These are phyloP conservation scores for Talaromyces sp. DNA, from an alignment of 2,329 filamentous ascomycete genomes.

Conservation along the genomic window DNA sequence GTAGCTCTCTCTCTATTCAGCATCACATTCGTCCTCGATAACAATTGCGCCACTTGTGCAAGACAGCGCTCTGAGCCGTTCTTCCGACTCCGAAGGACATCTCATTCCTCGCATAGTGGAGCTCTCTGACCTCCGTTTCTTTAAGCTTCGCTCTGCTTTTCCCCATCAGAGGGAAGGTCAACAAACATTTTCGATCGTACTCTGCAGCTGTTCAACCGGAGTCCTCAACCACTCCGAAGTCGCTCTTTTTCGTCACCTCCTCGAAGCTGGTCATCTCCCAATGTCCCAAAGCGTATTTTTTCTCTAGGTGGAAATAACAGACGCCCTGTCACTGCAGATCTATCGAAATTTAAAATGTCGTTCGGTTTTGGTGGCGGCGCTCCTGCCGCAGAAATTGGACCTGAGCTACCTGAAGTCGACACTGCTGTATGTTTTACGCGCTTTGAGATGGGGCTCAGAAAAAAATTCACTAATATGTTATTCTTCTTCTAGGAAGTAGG, in stretches of 20 bases:
- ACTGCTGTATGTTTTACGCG: slow-evolving; percentile 62
- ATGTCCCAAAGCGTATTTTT: slow-evolving; percentile 35
- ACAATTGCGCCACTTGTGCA: slow-evolving; percentile 22
- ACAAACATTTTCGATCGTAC: slow-evolving; percentile 47
- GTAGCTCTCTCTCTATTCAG: slow-evolving; percentile 23
- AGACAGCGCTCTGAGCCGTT: background rate
- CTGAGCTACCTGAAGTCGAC: slow-evolving; percentile 71
- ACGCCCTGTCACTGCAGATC: slow-evolving; percentile 38
- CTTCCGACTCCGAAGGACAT: slow-evolving; percentile 15
- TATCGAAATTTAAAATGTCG: slow-evolving; percentile 52
- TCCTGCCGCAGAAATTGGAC: slow-evolving; percentile 52
- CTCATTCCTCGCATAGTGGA: background rate
- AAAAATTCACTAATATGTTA: background rate
- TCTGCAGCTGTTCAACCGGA: slow-evolving; percentile 41
- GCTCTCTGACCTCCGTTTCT: slow-evolving; percentile 8
- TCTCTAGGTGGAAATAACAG: slow-evolving; percentile 34
- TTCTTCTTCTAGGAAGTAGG: slow-evolving; percentile 60
- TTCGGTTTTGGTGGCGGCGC: slow-evolving; percentile 58
- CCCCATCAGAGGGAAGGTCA: slow-evolving; percentile 25
- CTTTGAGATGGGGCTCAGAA: background rate
- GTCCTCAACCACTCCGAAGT: slow-evolving; percentile 42
- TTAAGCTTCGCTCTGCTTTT: slow-evolving; percentile 20
- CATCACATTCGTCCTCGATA: background rate
- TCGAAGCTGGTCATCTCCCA: slow-evolving; percentile 34
- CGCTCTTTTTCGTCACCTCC: slow-evolving; percentile 42